Base-by-base conservation (phyloP, 139 green algal species). In the Chlorella sp. region DNA sequence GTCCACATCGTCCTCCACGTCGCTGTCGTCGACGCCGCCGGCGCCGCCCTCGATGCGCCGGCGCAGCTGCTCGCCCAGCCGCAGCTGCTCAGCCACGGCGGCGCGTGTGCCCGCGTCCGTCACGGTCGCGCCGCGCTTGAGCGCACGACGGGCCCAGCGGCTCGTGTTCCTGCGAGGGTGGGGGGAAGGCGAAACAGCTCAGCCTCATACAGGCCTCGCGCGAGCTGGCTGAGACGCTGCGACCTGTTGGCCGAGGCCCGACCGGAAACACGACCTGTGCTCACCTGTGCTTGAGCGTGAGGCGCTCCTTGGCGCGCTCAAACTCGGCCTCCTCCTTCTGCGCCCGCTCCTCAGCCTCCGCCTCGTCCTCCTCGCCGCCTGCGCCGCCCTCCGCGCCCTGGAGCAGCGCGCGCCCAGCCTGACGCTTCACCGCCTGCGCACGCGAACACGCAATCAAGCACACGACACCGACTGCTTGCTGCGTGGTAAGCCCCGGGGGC, bases 41-140 rank as follows among this genome's bases (percentile, higher is more conserved):
- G 26, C 61, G 5, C 35, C 24, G 3, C 83, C 76, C 69, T 91
- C 76, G 24, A 95, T 89, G 76, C 89, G 92, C 6, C 82, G 72
- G 49, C 84, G 82, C 30, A 99, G 88, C 81, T 89, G 80, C 74
- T 93, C 70, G 2, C 92, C 91, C 29, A 97, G 82, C 20, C 84
- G 81, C 71, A 97, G 87, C 86, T 98, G 94, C 78, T 97, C 94
- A 3, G 75, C 78, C 14, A 98, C 63, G 0, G 90, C 93, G 1
- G 63, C 72, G 61, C 75, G 75, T n/a, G 74, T 80, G 36, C 80
- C 83, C 1, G 79, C 79, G 51, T 96, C 90, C 35, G 87, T 71
- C 27, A 88, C 67, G 2, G 75, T 60, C 31, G 81, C 60, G 3
- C 92, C 92, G 17, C 91, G 81, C 76, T 95, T 93, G 1, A 98